Evolutionary conservation across 2,329 filamentous ascomycete species (phyloP).

Genomic region (Calcarisporium arbuscula): DNA sequence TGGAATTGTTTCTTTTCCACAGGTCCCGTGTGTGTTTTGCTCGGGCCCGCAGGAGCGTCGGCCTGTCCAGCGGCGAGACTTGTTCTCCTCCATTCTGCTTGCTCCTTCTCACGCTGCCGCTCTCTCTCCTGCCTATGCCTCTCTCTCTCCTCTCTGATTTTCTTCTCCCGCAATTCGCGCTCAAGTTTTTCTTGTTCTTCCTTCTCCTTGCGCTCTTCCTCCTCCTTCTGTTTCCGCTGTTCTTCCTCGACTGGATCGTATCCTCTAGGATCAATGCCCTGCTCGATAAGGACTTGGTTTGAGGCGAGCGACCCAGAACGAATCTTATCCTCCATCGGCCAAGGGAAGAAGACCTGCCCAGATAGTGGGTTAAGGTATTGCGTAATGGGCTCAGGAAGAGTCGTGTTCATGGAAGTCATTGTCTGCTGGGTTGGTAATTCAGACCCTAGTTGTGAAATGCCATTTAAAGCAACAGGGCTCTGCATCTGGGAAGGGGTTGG

Average conservation of each 20-base stretch:
- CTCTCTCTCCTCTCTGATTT: slow-evolving; percentile 32
- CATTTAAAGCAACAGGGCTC: slow-evolving; percentile 27
- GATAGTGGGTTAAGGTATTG: slow-evolving; percentile 50
- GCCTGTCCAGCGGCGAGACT: slow-evolving; percentile 24
- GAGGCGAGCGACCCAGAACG: slow-evolving; percentile 60
- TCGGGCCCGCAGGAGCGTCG: slow-evolving; percentile 16
- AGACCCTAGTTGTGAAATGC: slow-evolving; percentile 18
- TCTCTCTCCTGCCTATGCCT: slow-evolving; percentile 34
- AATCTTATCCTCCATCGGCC: slow-evolving; percentile 68
- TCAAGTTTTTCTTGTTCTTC: slow-evolving; percentile 42
- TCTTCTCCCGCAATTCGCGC: slow-evolving; percentile 38
- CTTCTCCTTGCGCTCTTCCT: slow-evolving; percentile 39
- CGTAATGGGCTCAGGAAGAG: slow-evolving; percentile 42
- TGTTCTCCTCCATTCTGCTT: slow-evolving; percentile 33
- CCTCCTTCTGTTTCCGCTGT: slow-evolving; percentile 42
- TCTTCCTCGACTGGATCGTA: slow-evolving; percentile 53
- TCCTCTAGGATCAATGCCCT: slow-evolving; percentile 54
- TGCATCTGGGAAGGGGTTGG: slow-evolving; percentile 27
- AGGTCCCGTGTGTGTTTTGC: slow-evolving; percentile 17
- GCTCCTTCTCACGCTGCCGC: slow-evolving; percentile 34
- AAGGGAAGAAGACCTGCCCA: slow-evolving; percentile 63
- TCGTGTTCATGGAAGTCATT: slow-evolving; percentile 26
- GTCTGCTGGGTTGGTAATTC: slow-evolving; percentile 28
- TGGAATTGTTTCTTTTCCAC: slow-evolving; percentile 48
- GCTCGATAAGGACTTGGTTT: slow-evolving; percentile 55